Evolutionary conservation across 169 alveolate species (phyloP).

Genomic region (Blepharisma undulans): DNA sequence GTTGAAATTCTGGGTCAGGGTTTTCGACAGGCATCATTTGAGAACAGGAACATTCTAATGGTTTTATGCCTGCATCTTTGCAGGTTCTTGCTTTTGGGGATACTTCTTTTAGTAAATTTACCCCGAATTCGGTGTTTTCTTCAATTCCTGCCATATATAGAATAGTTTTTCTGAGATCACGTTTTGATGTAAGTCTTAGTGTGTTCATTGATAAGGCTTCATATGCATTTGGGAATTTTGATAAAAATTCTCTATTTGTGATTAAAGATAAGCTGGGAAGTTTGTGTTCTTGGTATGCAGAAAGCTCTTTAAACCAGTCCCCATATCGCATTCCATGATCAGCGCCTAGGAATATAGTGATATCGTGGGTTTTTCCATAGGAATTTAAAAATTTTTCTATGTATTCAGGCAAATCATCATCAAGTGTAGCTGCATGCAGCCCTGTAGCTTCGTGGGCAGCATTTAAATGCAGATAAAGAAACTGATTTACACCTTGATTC

Average conservation of each 20-base stretch:
- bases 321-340: conserved; percentile 35
- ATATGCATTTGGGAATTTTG: neutral
- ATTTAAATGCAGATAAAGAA: conserved; percentile 16
- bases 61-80: conserved; percentile 5
- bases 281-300: neutral
- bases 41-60: neutral
- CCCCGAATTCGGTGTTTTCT: neutral
- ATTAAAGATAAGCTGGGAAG: conserved; percentile 14
- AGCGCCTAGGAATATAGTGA: neutral
- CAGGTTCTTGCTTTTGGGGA: conserved; percentile 1
- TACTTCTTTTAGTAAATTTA: neutral
- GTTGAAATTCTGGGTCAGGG: neutral
- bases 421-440: conserved; percentile 17
- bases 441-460: conserved; percentile 37
- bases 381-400: neutral
- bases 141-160: conserved; percentile 8
- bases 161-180: neutral
- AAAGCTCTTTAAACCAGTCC: conserved; percentile 12
- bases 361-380: neutral
- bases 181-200: neutral
- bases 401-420: neutral
- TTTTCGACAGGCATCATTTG: neutral
- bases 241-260: neutral
- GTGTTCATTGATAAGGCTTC: neutral
- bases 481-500: neutral